Percentiles rank a stretch among this genome's conserved stretches.
These are phyloP conservation scores for Curvularia lunata DNA, from an alignment of 2,329 filamentous ascomycete species.

Conservation along the genomic window DNA sequence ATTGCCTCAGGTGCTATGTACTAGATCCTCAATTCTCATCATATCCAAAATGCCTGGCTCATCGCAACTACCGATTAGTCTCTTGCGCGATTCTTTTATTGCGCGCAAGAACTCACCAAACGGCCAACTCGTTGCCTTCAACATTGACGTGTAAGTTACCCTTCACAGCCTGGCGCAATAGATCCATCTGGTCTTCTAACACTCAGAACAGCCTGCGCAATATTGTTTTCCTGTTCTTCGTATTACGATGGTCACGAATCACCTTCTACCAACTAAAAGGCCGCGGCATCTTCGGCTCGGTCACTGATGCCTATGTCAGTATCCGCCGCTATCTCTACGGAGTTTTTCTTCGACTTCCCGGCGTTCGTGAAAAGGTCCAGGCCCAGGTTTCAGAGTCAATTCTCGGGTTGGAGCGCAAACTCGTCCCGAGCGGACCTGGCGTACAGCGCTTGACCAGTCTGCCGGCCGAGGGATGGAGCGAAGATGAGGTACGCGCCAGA, in stretches of 20 bases:
- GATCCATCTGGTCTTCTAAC: background rate
- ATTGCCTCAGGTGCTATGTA: background rate
- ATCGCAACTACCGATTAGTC: constrained; percentile 72
- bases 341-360: constrained; percentile 83
- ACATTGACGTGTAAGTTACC: constrained; percentile 70
- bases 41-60: constrained; percentile 57
- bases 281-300: constrained; percentile 81
- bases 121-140: constrained; percentile 64
- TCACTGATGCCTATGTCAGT: constrained; percentile 75
- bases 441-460: constrained; percentile 76
- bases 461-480: constrained; percentile 81
- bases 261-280: constrained; percentile 85
- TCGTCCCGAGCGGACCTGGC: constrained; percentile 75
- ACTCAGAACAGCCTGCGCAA: constrained; percentile 68
- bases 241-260: constrained; percentile 81
- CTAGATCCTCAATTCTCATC: background rate
- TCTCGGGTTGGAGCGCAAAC: constrained; percentile 79
- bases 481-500: constrained; percentile 80
- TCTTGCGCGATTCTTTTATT: constrained; percentile 67
- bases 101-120: constrained; percentile 65
- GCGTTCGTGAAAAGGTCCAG: constrained; percentile 84
- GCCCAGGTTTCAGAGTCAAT: constrained; percentile 82
- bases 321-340: constrained; percentile 78
- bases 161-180: background rate
- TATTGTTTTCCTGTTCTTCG: constrained; percentile 85